Evolutionary conservation across 176 grass and related monocot genomes (phyloP).

Genomic region (Phoenix dactylifera): DNA sequence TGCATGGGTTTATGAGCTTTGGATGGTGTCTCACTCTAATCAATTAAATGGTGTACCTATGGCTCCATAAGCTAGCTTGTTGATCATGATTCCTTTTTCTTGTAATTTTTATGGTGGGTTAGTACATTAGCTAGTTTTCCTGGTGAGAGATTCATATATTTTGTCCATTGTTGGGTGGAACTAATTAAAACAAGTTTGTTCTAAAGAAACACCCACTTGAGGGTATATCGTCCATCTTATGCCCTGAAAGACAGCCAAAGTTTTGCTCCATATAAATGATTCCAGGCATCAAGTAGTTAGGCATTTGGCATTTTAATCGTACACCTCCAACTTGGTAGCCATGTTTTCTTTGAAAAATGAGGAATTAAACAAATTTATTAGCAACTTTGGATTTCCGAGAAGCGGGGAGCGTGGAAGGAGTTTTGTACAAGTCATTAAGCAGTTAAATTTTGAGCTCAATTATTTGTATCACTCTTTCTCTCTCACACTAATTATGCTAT

Average conservation of each 20-base stretch:
- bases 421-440: too few relatives aligned
- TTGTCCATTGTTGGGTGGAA: neutral
- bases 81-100: too few relatives aligned
- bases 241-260: neutral
- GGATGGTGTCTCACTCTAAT: neutral
- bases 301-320: neutral
- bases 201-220: neutral
- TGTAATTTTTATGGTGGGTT: too few relatives aligned
- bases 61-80: too few relatives aligned
- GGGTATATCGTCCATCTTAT: neutral
- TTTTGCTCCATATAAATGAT: neutral
- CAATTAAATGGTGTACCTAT: too few relatives aligned
- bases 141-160: neutral
- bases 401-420: too few relatives aligned
- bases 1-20: slow-evolving; percentile 3
- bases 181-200: neutral
- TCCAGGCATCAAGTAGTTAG: neutral
- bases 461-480: too few relatives aligned
- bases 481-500: too few relatives aligned
- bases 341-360: neutral
- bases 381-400: too few relatives aligned
- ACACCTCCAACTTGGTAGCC: neutral
- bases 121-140: neutral
- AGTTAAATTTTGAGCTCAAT: too few relatives aligned
- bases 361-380: too few relatives aligned